Evolutionary conservation across 805 yeast genomes (phyloP).

Genomic region (Wickerhamiella galacta): DNA sequence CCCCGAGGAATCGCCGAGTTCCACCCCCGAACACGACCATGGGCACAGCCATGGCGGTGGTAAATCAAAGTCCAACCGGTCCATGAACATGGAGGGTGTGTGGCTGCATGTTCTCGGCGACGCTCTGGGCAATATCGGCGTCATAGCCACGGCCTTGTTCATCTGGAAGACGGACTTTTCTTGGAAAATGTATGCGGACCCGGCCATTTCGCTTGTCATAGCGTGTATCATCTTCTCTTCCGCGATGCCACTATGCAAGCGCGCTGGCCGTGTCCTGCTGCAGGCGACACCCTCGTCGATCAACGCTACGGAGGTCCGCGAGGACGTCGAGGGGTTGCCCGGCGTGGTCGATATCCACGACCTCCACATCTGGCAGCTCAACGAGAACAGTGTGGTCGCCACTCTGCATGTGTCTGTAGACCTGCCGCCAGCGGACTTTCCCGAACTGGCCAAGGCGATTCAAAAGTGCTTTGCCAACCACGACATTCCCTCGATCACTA

Average conservation of each 20-base stretch:
- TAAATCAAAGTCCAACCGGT: constrained; percentile 26
- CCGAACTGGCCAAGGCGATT: constrained; percentile 55
- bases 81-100: constrained; percentile 96
- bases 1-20: constrained; percentile 2
- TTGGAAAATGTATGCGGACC: constrained; percentile 81
- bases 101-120: constrained; percentile 91
- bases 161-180: constrained; percentile 86
- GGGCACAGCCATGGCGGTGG: constrained; percentile 2
- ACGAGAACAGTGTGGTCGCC: constrained; percentile 74
- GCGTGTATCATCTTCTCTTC: constrained; percentile 79
- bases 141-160: constrained; percentile 71
- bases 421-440: constrained; percentile 46
- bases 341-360: constrained; percentile 83
- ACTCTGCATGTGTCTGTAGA: constrained; percentile 72
- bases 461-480: constrained; percentile 63
- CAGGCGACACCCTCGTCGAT: constrained; percentile 87
- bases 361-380: constrained; percentile 90
- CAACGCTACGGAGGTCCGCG: constrained; percentile 55
- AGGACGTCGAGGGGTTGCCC: constrained; percentile 46
- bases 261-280: constrained; percentile 69
- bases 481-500: constrained; percentile 86
- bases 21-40: constrained; percentile 5
- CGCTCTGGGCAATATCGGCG: constrained; percentile 91
- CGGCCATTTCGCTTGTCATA: constrained; percentile 67
- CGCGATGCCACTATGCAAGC: constrained; percentile 76